These are phyloP conservation scores for Didymella lethalis DNA, from an alignment of 2,329 filamentous ascomycete genomes.

Conservation along the genomic window DNA sequence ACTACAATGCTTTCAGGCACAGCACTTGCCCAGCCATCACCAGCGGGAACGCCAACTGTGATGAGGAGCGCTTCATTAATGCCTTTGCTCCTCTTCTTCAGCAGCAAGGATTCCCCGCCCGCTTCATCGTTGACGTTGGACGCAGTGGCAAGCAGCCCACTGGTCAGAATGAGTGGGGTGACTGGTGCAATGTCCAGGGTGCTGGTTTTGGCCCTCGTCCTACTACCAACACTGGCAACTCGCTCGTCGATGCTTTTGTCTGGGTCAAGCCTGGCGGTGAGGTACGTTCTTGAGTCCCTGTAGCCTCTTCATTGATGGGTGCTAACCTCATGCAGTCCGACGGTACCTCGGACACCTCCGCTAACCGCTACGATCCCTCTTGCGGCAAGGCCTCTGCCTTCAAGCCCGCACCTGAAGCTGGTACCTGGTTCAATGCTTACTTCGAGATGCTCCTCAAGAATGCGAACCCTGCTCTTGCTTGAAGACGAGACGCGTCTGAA, in stretches of 20 bases:
- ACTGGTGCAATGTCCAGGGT: conserved; percentile 73
- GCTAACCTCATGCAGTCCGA: conserved; percentile 43
- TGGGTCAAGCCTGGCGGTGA: conserved; percentile 74
- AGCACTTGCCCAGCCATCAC: conserved; percentile 56
- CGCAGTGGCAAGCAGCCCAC: conserved; percentile 70
- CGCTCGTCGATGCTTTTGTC: conserved; percentile 70
- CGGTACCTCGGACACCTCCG: conserved; percentile 53
- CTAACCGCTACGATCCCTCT: conserved; percentile 62
- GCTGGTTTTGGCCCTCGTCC: conserved; percentile 72
- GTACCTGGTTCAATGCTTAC: conserved; percentile 68
- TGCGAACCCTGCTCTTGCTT: conserved; percentile 43
- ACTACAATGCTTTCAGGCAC: conserved; percentile 65
- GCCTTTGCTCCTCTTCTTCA: conserved; percentile 59
- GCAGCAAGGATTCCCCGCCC: conserved; percentile 59
- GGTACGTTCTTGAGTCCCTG: conserved; percentile 14
- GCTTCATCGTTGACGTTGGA: conserved; percentile 62
- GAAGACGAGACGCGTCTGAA: not conserved
- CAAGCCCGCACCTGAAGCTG: conserved; percentile 73
- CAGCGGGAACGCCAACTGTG: conserved; percentile 58
- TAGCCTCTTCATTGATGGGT: not conserved
- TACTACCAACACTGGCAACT: conserved; percentile 66
- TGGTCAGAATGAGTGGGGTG: conserved; percentile 64
- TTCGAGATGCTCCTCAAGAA: conserved; percentile 48
- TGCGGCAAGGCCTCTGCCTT: conserved; percentile 64
- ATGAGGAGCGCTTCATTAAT: conserved; percentile 63